These are phyloP conservation scores for Chimonanthus praecox DNA, from an alignment of 164 flowering plant genomes.

Conservation along the genomic window DNA sequence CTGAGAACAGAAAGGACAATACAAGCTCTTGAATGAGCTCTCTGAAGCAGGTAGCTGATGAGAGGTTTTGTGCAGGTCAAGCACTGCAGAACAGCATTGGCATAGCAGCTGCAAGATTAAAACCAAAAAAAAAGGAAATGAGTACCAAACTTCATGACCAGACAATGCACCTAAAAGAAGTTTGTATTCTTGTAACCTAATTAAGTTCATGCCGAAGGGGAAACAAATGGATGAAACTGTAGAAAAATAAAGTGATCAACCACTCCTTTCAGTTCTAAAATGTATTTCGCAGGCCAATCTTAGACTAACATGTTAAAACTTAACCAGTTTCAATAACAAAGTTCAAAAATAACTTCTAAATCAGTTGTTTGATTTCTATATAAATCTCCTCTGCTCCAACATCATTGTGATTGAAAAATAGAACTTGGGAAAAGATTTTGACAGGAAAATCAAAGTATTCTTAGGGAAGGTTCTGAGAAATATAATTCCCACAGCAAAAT, in stretches of 20 bases:
- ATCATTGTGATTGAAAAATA: too few species aligned
- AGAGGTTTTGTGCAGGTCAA: slow-evolving; percentile 83
- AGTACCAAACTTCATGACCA: background rate
- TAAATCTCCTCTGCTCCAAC: too few species aligned
- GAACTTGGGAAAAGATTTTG: too few species aligned
- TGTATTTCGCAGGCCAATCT: background rate
- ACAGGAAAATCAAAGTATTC: too few species aligned
- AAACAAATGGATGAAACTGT: background rate
- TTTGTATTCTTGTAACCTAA: background rate
- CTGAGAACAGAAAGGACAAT: slow-evolving; percentile 13
- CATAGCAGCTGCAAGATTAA: slow-evolving; percentile 71
- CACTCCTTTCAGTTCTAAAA: background rate
- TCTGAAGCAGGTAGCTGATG: slow-evolving; percentile 49
- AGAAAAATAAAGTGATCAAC: background rate
- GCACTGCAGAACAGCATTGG: slow-evolving; percentile 90
- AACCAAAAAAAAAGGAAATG: background rate
- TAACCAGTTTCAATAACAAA: too few species aligned
- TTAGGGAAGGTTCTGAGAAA: too few species aligned
- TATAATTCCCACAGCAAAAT: too few species aligned
- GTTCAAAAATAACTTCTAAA: too few species aligned
- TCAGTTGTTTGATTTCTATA: too few species aligned
- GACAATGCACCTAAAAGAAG: background rate
- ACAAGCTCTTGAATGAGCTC: slow-evolving; percentile 75
- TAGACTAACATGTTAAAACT: background rate
- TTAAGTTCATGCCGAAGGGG: background rate